A percentile compares a stretch with the other conserved stretches of the same genome.
These are phyloP conservation scores for Scheffersomyces coipomensis DNA, from an alignment of 805 yeast species.

Conservation along the genomic window DNA sequence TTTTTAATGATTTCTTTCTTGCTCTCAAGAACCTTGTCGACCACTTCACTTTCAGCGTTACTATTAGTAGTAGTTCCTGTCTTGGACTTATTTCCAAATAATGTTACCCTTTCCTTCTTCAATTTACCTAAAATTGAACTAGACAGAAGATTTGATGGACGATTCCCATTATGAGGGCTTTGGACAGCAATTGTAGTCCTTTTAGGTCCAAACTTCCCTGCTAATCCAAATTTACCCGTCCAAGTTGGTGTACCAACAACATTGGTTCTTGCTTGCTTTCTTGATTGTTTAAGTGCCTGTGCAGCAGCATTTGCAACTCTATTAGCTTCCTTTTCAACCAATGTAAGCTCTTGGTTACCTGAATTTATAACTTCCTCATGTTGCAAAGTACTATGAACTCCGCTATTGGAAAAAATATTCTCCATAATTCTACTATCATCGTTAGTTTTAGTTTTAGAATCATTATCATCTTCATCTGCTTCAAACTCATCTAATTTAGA, in stretches of 20 bases:
- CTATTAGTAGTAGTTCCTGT: conserved; percentile 3
- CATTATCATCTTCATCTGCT: conserved; percentile 37
- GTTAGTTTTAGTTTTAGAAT: conserved; percentile 9
- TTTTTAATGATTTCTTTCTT: conserved; percentile 25
- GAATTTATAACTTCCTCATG: conserved; percentile 76
- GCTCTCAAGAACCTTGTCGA: conserved; percentile 22
- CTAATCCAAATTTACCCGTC: conserved; percentile 90
- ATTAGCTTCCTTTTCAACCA: conserved; percentile 64
- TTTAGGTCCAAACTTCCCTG: conserved; percentile 55
- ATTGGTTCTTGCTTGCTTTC: conserved; percentile 45
- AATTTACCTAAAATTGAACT: conserved; percentile 49
- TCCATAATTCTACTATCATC: conserved; percentile 71
- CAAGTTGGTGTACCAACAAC: conserved; percentile 86
- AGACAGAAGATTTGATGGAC: conserved; percentile 42
- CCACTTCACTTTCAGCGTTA: conserved; percentile 15
- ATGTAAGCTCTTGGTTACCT: conserved; percentile 46
- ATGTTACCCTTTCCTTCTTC: conserved; percentile 25
- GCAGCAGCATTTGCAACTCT: conserved; percentile 54
- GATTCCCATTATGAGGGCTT: no score
- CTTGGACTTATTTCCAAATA: conserved; percentile 9
- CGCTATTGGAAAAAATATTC: conserved; percentile 68
- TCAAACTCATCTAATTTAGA: conserved; percentile 66
- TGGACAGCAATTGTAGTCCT: no score
- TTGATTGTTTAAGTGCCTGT: conserved; percentile 57
- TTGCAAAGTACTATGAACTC: conserved; percentile 70